Evolutionary conservation across 1,139 yeast genomes (phyloP).

Genomic region (Geotrichum restrictum): DNA sequence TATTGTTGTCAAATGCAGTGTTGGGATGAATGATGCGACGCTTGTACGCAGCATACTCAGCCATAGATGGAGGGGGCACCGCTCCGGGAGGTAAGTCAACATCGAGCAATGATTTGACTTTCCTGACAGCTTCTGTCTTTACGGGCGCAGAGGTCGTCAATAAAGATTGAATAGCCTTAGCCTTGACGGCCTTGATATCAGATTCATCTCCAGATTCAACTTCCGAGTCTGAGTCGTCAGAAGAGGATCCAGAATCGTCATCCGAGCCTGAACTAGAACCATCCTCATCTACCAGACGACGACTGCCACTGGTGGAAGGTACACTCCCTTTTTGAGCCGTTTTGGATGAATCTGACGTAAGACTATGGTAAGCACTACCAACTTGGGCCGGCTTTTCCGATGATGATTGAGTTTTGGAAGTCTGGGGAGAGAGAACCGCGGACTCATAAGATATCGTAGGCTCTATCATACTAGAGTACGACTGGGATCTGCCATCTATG

Average conservation of each 20-base stretch:
- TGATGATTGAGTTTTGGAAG: constrained; percentile 14
- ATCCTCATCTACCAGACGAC: constrained; percentile 24
- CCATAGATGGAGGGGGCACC: constrained; percentile 48
- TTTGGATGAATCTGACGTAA: constrained; percentile 27
- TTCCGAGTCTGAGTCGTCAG: constrained; percentile 53
- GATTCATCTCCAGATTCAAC: constrained; percentile 51
- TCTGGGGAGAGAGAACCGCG: constrained; percentile 13
- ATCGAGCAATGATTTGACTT: constrained; percentile 42
- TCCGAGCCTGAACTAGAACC: constrained; percentile 23
- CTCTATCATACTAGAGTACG: constrained; percentile 12
- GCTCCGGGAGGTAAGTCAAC: constrained; percentile 40
- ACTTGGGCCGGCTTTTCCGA: constrained; percentile 19
- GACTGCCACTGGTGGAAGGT: background rate
- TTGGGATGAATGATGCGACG: constrained; percentile 45
- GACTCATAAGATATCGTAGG: constrained; percentile 21
- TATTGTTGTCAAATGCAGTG: constrained; percentile 35
- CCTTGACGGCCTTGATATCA: background rate
- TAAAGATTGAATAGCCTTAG: background rate
- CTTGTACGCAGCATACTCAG: constrained; percentile 48
- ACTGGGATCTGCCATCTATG: background rate
- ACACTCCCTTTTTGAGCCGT: too few relatives aligned
- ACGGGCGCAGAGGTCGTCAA: background rate
- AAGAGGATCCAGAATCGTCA: constrained; percentile 23
- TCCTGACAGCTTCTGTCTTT: constrained; percentile 22
- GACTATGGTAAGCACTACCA: constrained; percentile 27